Evolutionary conservation across 1,139 yeast species (phyloP), one percentile per base, ranked within the genome.

Genomic region (Debaryomycetaceae sp.): DNA sequence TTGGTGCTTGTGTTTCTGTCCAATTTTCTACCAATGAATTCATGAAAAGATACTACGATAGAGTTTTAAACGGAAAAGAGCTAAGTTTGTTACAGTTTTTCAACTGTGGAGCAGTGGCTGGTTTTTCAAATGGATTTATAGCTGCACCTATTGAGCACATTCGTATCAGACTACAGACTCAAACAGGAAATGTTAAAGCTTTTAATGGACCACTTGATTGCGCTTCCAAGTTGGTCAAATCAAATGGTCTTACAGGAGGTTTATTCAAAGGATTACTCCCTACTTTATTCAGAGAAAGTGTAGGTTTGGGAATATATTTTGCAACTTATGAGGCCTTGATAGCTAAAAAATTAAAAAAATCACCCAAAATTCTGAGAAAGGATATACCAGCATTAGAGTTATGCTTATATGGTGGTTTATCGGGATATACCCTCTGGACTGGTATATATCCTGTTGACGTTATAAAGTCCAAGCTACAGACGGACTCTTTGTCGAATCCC

Each of bases 71-170:
- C 33, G 72, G 82, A 37, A 59, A 61, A 29, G 65, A 73, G 4
- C 65, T 75, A 44, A 57, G 69, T 29, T 67, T 75, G 38, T 43
- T 59, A 16, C 94, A 89, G 58, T 88, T 79, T 53, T 88, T 87
- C 65, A 55, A 71, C 16, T 79, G 94, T 56, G 97, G 98, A 53
- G 82, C 83, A 1, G 88, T 84, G 13, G 96, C 95, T 32, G 98
- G 98, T 33, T 68, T 87, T 45, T 91, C 95, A 35, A 89, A 87
- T 65, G 87, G 95, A 2, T 78, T 88, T 43, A 64, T 91, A 50
- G 96, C 96, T 0, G 73, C 91, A 18, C 97, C 98, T 4, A 91
- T 91, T 47, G 98, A 91, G 59, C 97, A 88, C 58, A 79, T 91
- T 46, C 85, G 98, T 73, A 88, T 89, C 49, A 73, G 96, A 51